Evolutionary conservation across 164 flowering plant genomes (phyloP).

Genomic region (Vitis riparia): DNA sequence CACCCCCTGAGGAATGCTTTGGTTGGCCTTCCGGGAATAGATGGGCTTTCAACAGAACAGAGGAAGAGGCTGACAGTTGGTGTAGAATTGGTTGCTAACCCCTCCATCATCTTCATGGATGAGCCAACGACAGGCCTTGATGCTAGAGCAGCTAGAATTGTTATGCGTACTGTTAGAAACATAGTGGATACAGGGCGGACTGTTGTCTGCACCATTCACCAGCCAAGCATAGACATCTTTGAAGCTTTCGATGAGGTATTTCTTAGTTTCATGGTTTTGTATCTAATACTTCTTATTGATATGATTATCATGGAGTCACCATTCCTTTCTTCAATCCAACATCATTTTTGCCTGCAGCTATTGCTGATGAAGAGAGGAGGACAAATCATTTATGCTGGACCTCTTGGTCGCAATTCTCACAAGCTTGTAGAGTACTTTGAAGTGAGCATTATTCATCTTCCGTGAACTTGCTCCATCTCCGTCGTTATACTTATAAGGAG

Average conservation of each 20-base stretch:
- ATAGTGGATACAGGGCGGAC: conserved; percentile 43
- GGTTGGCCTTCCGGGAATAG: conserved; percentile 37
- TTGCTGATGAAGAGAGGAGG: conserved; percentile 90
- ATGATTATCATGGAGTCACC: too few species aligned
- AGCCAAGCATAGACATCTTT: conserved; percentile 42
- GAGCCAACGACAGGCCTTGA: conserved; percentile 40
- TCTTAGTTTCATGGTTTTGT: neutral
- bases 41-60: conserved; percentile 42
- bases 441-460: conserved; percentile 31
- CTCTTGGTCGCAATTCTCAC: conserved; percentile 65
- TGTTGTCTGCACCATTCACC: conserved; percentile 42
- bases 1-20: conserved; percentile 23
- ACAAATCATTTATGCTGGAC: conserved; percentile 71
- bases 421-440: conserved; percentile 74
- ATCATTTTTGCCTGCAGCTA: conserved; percentile 36
- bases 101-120: conserved; percentile 43
- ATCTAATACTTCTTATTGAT: too few species aligned
- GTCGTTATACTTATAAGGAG: too few species aligned
- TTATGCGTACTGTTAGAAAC: conserved; percentile 41
- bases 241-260: conserved; percentile 40
- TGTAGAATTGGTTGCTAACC: conserved; percentile 39
- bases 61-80: conserved; percentile 40
- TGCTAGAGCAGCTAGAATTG: conserved; percentile 46
- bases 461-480: neutral
- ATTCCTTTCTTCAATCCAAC: neutral